A percentile compares a stretch with the other conserved stretches of the same genome.
These are phyloP conservation scores for Sclerotinia sclerotiorum DNA, from an alignment of 2,329 filamentous ascomycete genomes.

Conservation along the genomic window DNA sequence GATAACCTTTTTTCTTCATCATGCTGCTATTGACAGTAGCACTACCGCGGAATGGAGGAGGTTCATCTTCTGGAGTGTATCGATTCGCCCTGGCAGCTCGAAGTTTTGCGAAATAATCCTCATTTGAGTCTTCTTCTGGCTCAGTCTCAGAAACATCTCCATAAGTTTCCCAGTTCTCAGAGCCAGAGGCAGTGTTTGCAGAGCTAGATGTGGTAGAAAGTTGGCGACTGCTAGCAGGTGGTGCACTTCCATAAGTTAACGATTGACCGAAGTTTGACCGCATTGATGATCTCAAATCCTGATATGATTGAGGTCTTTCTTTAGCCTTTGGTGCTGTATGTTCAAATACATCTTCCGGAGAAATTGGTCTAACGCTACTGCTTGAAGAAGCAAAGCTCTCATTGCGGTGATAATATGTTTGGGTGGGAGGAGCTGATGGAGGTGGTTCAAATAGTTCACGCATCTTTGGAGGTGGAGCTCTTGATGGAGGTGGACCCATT, in stretches of 20 bases:
- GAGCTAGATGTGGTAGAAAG: conserved; percentile 68
- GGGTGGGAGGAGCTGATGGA: conserved; percentile 49
- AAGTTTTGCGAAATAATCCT: conserved; percentile 85
- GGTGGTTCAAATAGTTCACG: conserved; percentile 67
- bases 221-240: conserved; percentile 53
- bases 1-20: conserved; percentile 57
- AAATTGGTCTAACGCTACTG: conserved; percentile 58
- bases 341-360: conserved; percentile 85
- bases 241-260: conserved; percentile 33
- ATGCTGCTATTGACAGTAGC: conserved; percentile 42
- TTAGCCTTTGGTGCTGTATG: conserved; percentile 51
- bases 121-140: conserved; percentile 71
- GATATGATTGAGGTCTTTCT: conserved; percentile 41
- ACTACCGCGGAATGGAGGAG: conserved; percentile 30
- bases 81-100: conserved; percentile 68
- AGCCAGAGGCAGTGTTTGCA: conserved; percentile 71
- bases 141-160: conserved; percentile 81
- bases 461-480: conserved; percentile 88
- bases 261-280: conserved; percentile 42
- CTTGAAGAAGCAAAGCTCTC: conserved; percentile 49
- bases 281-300: conserved; percentile 47
- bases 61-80: conserved; percentile 49
- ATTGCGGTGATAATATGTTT: conserved; percentile 54
- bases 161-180: conserved; percentile 98
- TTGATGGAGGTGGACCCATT: conserved; percentile 55